Percentiles rank a stretch among this genome's conserved stretches.
phyloP scores from a whole-genome alignment of 2,329 filamentous ascomycete genomes.

The Coniochaeta prunicola region DNA sequence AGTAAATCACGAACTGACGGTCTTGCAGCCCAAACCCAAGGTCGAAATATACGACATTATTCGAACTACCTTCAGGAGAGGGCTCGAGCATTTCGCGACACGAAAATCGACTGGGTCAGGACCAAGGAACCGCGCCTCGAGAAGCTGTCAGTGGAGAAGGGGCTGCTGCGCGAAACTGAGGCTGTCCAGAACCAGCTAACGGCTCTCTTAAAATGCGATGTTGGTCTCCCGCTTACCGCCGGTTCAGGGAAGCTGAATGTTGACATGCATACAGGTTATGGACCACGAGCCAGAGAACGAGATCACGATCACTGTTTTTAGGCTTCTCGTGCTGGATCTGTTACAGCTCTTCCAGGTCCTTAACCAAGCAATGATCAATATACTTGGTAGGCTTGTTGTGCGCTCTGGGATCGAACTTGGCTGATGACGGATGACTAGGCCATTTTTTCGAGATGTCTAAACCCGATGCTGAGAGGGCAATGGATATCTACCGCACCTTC shows the following conservation, averaged over 20 bases:
- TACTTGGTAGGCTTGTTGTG: constrained; percentile 59
- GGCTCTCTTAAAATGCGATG: constrained; percentile 82
- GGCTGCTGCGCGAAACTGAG: constrained; percentile 85
- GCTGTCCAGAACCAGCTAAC: constrained; percentile 81
- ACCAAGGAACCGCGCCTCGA: constrained; percentile 77
- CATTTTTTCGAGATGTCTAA: constrained; percentile 99
- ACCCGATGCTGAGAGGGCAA: constrained; percentile 82
- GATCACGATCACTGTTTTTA: constrained; percentile 90
- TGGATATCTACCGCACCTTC: constrained; percentile 88
- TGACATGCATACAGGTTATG: constrained; percentile 48
- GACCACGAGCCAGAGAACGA: constrained; percentile 90
- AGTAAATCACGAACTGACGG: constrained; percentile 13
- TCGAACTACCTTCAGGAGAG: constrained; percentile 79
- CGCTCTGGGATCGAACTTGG: background rate
- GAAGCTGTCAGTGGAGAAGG: constrained; percentile 82
- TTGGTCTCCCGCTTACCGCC: constrained; percentile 35
- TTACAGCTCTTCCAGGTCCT: constrained; percentile 87
- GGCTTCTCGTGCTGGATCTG: constrained; percentile 83
- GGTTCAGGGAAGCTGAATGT: background rate
- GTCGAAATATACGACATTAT: constrained; percentile 89
- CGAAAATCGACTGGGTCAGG: constrained; percentile 84
- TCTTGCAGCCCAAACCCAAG: constrained; percentile 76
- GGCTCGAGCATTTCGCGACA: constrained; percentile 73
- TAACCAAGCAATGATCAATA: constrained; percentile 96
- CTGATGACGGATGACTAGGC: constrained; percentile 43